Base-by-base conservation (phyloP, 2,329 filamentous ascomycete genomes). In the Biscogniauxia marginata region DNA sequence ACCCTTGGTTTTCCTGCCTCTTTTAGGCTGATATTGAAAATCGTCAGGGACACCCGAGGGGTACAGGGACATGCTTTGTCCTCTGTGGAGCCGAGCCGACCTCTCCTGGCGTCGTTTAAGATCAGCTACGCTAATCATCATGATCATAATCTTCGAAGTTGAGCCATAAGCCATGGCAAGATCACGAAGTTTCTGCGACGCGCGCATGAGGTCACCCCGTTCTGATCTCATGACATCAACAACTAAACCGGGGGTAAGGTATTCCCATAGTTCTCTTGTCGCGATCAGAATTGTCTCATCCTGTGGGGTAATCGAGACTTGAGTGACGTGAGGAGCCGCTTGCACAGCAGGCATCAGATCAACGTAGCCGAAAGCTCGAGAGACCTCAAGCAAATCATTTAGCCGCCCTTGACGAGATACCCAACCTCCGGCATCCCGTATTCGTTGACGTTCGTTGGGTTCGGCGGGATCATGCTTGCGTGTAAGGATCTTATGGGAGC, bases 81-180 rank as follows among this genome's bases (percentile, higher is more conserved):
- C 91, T 54, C 91, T 84, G 72, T 89, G 81, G 58, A 84, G 75
- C 77, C 75, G 87, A 73, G 69, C 68, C 52, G 88, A 89, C 61
- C 89, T 84, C 70, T 96, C 90, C 55, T 82, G 78, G 60, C 91
- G 85, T 70, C 90, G 90, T 75, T 96, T 93, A 53, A 99, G 78
- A 69, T 98, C 93, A 54, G 89, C 88, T 39, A 99, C 89, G 54
- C 93, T 93, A 53, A 99, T 87, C 79, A 99, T 91, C 93, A 98
- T 98, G 46, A 99, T 91, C 93, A 98, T 98, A 61, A 98, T 90
- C 76, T 99, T 99, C 69, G 88, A 89, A 1, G 87, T 93, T 11
- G 93, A 91, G 52, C 95, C 95, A 71, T 97, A 98, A 1, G 93
- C 91, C 70, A 99, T 96, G 45, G 95, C 95, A 53, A 98, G 79